Evolutionary conservation across 169 alveolate genomes (phyloP).

Genomic region (Besnoitia besnoiti): DNA sequence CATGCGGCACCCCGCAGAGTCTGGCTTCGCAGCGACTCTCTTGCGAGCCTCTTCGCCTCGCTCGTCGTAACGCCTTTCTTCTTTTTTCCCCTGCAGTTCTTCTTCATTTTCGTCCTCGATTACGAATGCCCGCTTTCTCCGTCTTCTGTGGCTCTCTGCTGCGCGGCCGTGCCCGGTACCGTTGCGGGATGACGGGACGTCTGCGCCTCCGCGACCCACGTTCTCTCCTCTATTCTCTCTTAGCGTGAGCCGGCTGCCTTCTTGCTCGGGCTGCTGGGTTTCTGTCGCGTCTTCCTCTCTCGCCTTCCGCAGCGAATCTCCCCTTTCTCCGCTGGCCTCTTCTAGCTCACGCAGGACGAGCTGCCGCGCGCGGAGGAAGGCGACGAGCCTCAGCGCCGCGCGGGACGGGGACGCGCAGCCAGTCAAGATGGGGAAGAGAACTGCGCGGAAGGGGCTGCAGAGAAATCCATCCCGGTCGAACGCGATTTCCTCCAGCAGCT

Average conservation of each 20-base stretch:
- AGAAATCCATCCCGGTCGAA: neutral
- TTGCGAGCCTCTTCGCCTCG: too few relatives aligned
- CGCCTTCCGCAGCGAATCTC: neutral
- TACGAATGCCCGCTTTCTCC: neutral
- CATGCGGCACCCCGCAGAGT: too few relatives aligned
- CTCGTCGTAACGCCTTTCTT: too few relatives aligned
- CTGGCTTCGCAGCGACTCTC: too few relatives aligned
- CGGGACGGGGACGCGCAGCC: constrained; percentile 24
- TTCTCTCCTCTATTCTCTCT: too few relatives aligned
- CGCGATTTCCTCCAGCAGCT: neutral
- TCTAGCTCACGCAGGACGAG: neutral
- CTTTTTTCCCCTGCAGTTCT: too few relatives aligned
- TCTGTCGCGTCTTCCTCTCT: too few relatives aligned
- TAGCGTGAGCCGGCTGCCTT: too few relatives aligned
- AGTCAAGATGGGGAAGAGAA: neutral
- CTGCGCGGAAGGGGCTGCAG: constrained; percentile 39
- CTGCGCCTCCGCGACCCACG: too few relatives aligned
- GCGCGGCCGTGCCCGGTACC: too few relatives aligned
- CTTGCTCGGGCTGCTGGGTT: too few relatives aligned
- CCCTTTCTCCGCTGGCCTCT: neutral
- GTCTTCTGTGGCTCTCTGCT: neutral
- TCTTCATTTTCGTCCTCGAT: neutral
- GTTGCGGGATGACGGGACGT: too few relatives aligned
- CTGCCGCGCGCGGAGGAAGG: constrained; percentile 38
- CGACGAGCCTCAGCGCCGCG: neutral